Conservation (phyloP, 129 eudicot species). For the Chrysanthemum makinoi region DNA sequence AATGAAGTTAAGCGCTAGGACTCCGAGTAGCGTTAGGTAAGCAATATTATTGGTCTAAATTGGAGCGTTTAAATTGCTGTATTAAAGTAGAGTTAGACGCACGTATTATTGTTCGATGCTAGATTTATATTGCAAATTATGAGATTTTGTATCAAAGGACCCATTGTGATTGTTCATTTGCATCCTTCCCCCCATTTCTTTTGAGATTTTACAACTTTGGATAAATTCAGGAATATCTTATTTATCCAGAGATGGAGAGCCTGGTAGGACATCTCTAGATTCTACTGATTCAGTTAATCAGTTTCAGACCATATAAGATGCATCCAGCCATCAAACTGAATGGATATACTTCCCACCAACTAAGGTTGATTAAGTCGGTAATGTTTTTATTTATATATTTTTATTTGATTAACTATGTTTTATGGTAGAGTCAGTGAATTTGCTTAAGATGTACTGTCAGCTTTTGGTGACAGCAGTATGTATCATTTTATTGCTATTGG, state of each 20-base stretch:
- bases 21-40: too few species aligned
- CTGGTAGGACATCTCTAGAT: constrained; percentile 23
- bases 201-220: constrained; percentile 45
- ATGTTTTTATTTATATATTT: constrained; percentile 28
- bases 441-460: constrained; percentile 9
- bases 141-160: background rate
- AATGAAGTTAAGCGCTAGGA: too few species aligned
- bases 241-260: constrained; percentile 71
- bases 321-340: constrained; percentile 79
- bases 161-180: constrained; percentile 11
- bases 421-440: background rate
- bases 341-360: constrained; percentile 80
- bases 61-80: too few species aligned
- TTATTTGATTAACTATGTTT: too few species aligned
- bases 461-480: constrained; percentile 1
- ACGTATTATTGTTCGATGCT: too few species aligned
- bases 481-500: background rate
- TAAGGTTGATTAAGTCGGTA: constrained; percentile 87
- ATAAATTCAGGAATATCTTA: constrained; percentile 96
- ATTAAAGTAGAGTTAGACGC: too few species aligned
- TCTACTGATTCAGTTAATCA: constrained; percentile 39
- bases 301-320: constrained; percentile 55
- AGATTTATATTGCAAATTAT: too few species aligned
- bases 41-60: too few species aligned
- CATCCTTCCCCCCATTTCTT: constrained; percentile 19